Percentiles rank a stretch among this genome's conserved stretches.
Evolutionary conservation across 2,329 filamentous ascomycete species (phyloP).

Genomic region (Talaromyces sp.): DNA sequence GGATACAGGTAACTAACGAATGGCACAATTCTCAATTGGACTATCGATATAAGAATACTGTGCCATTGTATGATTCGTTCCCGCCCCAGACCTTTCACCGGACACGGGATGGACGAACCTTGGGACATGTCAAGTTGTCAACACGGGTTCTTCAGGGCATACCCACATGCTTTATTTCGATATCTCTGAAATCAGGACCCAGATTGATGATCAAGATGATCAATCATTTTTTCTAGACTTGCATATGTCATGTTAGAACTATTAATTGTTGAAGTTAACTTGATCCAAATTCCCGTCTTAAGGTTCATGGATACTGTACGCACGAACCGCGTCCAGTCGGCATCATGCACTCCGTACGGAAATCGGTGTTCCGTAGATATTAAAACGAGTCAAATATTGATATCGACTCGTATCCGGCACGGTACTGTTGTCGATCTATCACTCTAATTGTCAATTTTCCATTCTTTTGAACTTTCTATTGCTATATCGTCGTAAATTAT

Average conservation of each 20-base stretch:
- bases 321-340: not conserved
- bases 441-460: not conserved
- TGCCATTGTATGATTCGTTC: not conserved
- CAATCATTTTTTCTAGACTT: not conserved
- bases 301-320: not conserved
- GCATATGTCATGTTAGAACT: not conserved
- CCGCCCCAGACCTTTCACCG: not conserved
- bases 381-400: not conserved
- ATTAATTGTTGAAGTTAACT: not conserved
- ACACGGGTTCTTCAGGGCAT: constrained; percentile 4
- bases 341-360: constrained; percentile 2
- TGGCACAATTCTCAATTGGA: not conserved
- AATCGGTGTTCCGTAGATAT: not conserved
- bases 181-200: not conserved
- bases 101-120: not conserved
- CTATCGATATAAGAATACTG: not conserved
- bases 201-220: not conserved
- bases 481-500: not conserved
- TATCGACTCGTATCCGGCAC: not conserved
- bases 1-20: not conserved
- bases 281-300: not conserved
- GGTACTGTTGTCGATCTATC: not conserved
- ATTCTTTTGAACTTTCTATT: not conserved
- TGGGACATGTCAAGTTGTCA: not conserved
- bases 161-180: constrained; percentile 13